Percentiles rank a stretch among this genome's conserved stretches.
Evolutionary conservation across 306 rosid species (phyloP).

Genomic region (Ormosia emarginata): DNA sequence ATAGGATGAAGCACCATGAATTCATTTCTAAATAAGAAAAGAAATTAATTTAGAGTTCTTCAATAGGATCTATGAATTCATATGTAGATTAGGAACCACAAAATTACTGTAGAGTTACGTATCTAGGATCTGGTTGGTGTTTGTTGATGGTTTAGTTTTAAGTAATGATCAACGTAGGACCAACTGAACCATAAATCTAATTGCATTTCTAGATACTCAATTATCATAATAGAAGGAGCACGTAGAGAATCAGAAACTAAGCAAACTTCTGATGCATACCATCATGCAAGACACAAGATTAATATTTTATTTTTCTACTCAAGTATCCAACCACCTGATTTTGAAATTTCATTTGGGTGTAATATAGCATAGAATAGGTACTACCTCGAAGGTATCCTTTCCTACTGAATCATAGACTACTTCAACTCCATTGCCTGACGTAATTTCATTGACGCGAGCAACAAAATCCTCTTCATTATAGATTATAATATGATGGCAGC

Average conservation of each 20-base stretch:
- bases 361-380: neutral
- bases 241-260: neutral
- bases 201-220: neutral
- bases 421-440: conserved; percentile 73
- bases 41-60: neutral
- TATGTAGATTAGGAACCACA: neutral
- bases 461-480: conserved; percentile 70
- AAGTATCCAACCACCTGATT: neutral
- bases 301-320: neutral
- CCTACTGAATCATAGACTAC: conserved; percentile 88
- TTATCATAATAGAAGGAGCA: neutral
- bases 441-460: conserved; percentile 61
- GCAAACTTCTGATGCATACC: neutral
- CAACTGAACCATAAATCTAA: neutral
- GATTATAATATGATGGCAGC: conserved; percentile 70
- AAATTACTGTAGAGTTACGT: neutral
- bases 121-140: neutral
- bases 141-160: neutral
- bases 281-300: neutral
- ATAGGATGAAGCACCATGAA: neutral
- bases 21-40: neutral
- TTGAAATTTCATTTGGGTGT: neutral
- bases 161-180: neutral
- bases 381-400: conserved; percentile 74
- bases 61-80: neutral